Evolutionary conservation across 306 rosid species (phyloP), one percentile per base, ranked within the genome.

Genomic region (Lagenaria siceraria): DNA sequence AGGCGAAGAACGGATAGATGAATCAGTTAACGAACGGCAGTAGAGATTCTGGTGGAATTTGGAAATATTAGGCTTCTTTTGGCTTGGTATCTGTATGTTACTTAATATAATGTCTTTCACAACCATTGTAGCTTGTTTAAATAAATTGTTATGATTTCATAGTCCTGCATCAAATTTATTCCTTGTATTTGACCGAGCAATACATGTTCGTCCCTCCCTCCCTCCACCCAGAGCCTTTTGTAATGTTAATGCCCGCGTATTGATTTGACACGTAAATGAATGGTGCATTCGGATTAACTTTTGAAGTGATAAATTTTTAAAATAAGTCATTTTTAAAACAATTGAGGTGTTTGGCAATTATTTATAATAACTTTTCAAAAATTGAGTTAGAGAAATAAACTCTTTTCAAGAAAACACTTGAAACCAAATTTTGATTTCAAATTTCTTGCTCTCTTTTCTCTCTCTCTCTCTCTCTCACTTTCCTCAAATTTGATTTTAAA

Each of bases 1-100:
- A 17, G 76, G 60, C 25, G 76, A 72, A 49, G 59, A 72, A 27
- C 58, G 13, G 42, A 72, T 49, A 25, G 59, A 72, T 72, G 76
- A 48, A 48, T 29, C 38, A 49, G 58, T 25, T 17, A 2, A 66
- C 24, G 68, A 29, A 62, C 52, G 5, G 15, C 58, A 14, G 22
- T 71, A 69, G 75, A 69, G 75, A 22, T 69, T 42, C 8, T 69
- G 55, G 35, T 69, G 35, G 4, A 69, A 15, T 14, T 69, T 21
- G 24, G 54, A 43, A 42, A 43, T 12, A 8, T 43, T 66, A 40
- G 74, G 11, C 11, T 12, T 21, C 75, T 40, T 43, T 69, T 69
- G 75, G 55, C 43, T 42, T 22, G 5, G 17, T 38, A n/a, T 68
- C n/a, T 42, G 33, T 38, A 11, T 24, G 73, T n/a, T 65, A 17